These are phyloP conservation scores for Pueraria montana DNA, from an alignment of 306 rosid genomes.

Conservation along the genomic window DNA sequence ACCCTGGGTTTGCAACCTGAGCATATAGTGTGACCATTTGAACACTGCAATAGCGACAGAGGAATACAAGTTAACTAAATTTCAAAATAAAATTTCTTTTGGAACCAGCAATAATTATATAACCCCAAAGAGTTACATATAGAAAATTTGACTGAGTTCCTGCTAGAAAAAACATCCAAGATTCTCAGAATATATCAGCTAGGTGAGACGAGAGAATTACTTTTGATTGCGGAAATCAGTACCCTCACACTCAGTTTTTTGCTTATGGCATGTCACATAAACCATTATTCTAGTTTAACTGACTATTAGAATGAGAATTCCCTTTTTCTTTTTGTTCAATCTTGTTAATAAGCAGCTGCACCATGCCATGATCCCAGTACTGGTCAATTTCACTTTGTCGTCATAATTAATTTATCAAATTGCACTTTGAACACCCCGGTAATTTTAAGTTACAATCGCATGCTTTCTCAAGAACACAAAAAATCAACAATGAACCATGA, in stretches of 20 bases:
- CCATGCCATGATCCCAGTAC: constrained; percentile 7
- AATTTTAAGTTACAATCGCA: neutral
- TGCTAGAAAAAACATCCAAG: neutral
- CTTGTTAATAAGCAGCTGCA: constrained; percentile 19
- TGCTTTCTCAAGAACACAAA: constrained; percentile 27
- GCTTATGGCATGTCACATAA: neutral
- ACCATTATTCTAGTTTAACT: neutral
- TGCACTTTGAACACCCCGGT: constrained; percentile 16
- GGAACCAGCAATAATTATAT: neutral
- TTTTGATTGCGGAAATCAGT: constrained; percentile 23
- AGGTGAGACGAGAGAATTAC: constrained; percentile 19
- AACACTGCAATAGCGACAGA: constrained; percentile 69
- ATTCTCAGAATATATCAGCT: constrained; percentile 23
- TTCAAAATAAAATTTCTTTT: neutral
- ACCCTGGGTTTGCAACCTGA: constrained; percentile 96
- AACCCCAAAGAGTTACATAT: neutral
- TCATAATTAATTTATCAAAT: neutral
- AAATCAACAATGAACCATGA: constrained; percentile 27
- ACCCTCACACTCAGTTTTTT: neutral
- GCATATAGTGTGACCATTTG: constrained; percentile 95
- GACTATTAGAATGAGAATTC: neutral
- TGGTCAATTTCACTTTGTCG: neutral
- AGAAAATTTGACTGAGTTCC: neutral
- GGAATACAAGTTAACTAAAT: neutral
- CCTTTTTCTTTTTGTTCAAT: neutral